Percentiles rank a stretch among this genome's conserved stretches.
These are phyloP conservation scores for Penicillium malachiteum DNA, from an alignment of 495 filamentous ascomycete species.

Conservation along the genomic window DNA sequence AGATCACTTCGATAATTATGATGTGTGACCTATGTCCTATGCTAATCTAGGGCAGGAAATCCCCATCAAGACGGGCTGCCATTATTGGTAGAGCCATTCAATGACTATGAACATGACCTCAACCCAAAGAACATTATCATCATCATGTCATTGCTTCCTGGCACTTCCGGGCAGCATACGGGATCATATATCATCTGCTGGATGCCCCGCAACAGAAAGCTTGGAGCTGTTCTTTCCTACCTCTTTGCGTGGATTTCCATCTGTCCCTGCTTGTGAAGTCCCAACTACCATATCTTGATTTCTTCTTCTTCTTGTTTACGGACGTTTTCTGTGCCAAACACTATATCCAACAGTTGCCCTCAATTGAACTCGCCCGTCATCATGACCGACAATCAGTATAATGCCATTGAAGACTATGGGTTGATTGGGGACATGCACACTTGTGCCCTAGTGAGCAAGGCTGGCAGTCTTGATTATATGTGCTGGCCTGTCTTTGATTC, in stretches of 20 bases:
- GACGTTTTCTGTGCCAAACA: too few species aligned
- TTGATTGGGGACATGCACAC: conserved; percentile 77
- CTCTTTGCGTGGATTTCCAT: neutral
- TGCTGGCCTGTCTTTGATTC: conserved; percentile 75
- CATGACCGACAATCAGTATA: conserved; percentile 44
- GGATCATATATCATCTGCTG: conserved; percentile 14
- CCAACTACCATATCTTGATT: too few species aligned
- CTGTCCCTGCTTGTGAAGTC: neutral
- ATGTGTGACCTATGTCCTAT: conserved; percentile 1
- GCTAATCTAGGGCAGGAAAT: neutral
- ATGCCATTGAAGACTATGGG: conserved; percentile 72
- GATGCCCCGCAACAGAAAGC: neutral
- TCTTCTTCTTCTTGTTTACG: too few species aligned
- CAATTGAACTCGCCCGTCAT: neutral
- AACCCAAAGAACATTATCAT: conserved; percentile 21
- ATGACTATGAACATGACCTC: conserved; percentile 26
- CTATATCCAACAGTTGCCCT: too few species aligned
- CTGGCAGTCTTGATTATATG: conserved; percentile 72
- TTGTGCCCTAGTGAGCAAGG: conserved; percentile 69
- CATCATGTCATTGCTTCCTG: conserved; percentile 29
- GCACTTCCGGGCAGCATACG: conserved; percentile 9
- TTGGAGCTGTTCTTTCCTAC: neutral
- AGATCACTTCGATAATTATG: conserved; percentile 11
- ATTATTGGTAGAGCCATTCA: conserved; percentile 4
- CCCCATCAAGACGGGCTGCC: neutral